Evolutionary conservation across 306 rosid genomes (phyloP), one percentile per base, ranked within the genome.

Genomic region (Argentina anserina): DNA sequence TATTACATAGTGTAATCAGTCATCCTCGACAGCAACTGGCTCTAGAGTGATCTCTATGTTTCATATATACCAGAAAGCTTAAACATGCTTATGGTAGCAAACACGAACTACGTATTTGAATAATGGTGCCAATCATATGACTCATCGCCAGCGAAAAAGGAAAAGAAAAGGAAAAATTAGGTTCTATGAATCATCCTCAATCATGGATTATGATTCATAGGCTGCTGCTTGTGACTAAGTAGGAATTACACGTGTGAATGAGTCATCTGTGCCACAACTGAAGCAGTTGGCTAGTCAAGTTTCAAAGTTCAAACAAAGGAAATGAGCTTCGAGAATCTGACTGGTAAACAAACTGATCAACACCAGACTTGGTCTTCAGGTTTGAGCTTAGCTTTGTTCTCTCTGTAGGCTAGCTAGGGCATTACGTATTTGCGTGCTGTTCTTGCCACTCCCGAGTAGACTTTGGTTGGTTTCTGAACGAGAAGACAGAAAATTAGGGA

Each of bases 71-170:
- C 40, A 9, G 9, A 61, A 61, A 33, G 42, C 31, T 43, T 28
- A 36, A 39, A 55, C 33, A 52, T 26, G 82, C 64, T 18, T 53
- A 58, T n/a, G 7, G 28, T 59, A 73, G 67, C 47, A 67, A 78
- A 28, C 73, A 67, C 39, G 78, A 25, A 73, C 60, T 28, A 40
- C 60, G 72, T 47, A 61, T 31, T 50, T 45, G 36, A 60, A 61
- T 61, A 31, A 34, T 29, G 71, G 56, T 74, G 68, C 49, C 67
- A 70, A 74, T 56, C 63, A 9, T 17, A 53, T 73, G 82, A 79
- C 37, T 72, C 73, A 55, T 73, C 62, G 6, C 14, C 21, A 20
- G 9, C 33, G 33, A 47, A 5, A 56, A 62, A 67, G 63, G 23
- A 3, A 56, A 62, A 46, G 37, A 72, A 46, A 15, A 36, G 25